Evolutionary conservation across 352 stramenopile genomes (phyloP), one percentile per base, ranked within the genome.

Genomic region (Aphanomyces cochlioides): DNA sequence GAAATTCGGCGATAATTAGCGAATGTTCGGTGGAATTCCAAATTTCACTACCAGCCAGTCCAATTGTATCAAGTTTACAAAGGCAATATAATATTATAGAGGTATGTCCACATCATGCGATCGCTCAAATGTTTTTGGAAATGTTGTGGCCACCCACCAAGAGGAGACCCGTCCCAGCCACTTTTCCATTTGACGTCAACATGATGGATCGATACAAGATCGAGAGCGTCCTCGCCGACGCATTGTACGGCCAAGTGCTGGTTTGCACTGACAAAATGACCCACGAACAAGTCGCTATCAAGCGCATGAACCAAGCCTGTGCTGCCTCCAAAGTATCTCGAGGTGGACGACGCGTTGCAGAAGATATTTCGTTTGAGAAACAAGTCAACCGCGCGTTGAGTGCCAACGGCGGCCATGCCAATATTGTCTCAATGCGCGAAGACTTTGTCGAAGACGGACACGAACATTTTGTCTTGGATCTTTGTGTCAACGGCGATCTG

Each of bases 161-260:
- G 43, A 3, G 10, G 43, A 50, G 10, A n/a, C 43, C 17, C 43
- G 17, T 50, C 17, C 10, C 10, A 50, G 43, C 17, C 10, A n/a
- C 10, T 50, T 50, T 53, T 66, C 58, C 28, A 4, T 15, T 38
- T 37, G 58, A 48, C 10, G 58, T 28, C 17, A 17, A 58, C 43
- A 58, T 59, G 17, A 69, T 94, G 70, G 82, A 94, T 72, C 75
- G 88, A 68, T 94, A 94, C 72, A 78, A 88, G 71, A 92, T 92
- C 73, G 78, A 92, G 75, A 79, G 81, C 66, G 81, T 84, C 1
- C 78, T 94, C 0, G 82, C 83, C 47, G 80, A 84, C 7, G 83
- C 86, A 47, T 80, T 94, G 39, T 94, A 92, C 71, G 86, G 86
- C 28, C 83, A 94, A 69, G 86, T 94, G 73, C 74, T 92, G 56